Conservation (phyloP, 1,284 basidiomycete genomes). For the Apiotrichum akiyoshidainum region DNA sequence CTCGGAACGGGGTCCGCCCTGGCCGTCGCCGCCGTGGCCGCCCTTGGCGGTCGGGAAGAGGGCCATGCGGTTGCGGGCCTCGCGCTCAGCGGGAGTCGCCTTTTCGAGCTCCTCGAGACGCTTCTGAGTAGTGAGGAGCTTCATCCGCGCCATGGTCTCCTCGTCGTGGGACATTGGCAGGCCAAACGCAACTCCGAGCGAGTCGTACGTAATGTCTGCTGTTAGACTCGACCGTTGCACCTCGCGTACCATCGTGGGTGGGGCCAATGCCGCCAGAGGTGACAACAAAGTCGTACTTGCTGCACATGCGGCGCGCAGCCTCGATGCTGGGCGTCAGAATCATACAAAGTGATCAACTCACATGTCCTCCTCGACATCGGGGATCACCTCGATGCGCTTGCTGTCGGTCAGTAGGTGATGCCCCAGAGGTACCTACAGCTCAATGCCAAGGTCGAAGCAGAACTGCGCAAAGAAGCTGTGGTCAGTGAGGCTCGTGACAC, state of each 20-base stretch:
- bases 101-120: slow-evolving; percentile 58
- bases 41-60: slow-evolving; percentile 61
- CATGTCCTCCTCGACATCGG: slow-evolving; percentile 88
- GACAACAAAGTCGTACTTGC: slow-evolving; percentile 79
- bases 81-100: slow-evolving; percentile 67
- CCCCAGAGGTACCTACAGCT: slow-evolving; percentile 61
- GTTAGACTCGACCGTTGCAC: slow-evolving; percentile 9
- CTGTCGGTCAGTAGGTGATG: slow-evolving; percentile 48
- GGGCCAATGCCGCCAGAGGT: slow-evolving; percentile 78
- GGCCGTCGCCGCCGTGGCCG: slow-evolving; percentile 26
- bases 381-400: slow-evolving; percentile 84
- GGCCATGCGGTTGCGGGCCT: slow-evolving; percentile 76
- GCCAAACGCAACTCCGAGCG: slow-evolving; percentile 78
- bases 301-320: slow-evolving; percentile 76
- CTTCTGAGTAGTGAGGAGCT: slow-evolving; percentile 57
- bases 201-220: slow-evolving; percentile 79
- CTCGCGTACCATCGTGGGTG: slow-evolving; percentile 80
- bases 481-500: neutral
- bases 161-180: slow-evolving; percentile 70
- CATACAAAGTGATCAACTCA: slow-evolving; percentile 47
- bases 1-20: slow-evolving; percentile 59
- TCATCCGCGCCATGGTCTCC: slow-evolving; percentile 78
- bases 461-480: slow-evolving; percentile 72
- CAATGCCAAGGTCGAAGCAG: slow-evolving; percentile 82
- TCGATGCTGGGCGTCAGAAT: slow-evolving; percentile 62